These are phyloP conservation scores for Trichophyton rubrum DNA, from an alignment of 2,329 filamentous ascomycete species.

Conservation along the genomic window DNA sequence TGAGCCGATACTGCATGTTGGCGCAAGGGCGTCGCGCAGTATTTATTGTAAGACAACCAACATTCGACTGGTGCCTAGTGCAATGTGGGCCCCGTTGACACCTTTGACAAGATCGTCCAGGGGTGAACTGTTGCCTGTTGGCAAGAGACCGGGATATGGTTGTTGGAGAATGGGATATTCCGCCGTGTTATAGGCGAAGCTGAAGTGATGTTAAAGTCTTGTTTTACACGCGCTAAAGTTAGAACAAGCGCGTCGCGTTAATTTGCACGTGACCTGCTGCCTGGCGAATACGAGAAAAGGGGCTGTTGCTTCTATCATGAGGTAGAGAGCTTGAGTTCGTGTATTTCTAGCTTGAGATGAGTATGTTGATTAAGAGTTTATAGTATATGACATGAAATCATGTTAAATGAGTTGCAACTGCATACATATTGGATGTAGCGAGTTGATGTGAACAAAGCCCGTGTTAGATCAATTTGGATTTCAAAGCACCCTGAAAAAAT, in stretches of 20 bases:
- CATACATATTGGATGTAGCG: background rate
- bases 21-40: background rate
- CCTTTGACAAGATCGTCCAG: background rate
- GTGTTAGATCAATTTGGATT: background rate
- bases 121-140: background rate
- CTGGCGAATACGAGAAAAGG: background rate
- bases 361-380: background rate
- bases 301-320: background rate
- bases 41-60: background rate
- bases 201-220: background rate
- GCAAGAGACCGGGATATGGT: background rate
- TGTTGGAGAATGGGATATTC: background rate
- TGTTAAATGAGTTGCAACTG: slow-evolving; percentile 1
- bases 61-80: background rate
- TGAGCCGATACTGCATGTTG: background rate
- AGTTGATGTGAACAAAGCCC: background rate
- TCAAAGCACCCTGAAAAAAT: background rate
- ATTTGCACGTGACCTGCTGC: background rate
- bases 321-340: background rate
- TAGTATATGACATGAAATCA: background rate
- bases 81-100: background rate
- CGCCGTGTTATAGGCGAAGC: background rate
- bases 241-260: background rate
- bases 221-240: background rate
- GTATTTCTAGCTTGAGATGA: background rate